A percentile compares a stretch with the other conserved stretches of the same genome.
Conservation (phyloP, 75 land plant genomes). For the Isoetes taiwanensis region DNA sequence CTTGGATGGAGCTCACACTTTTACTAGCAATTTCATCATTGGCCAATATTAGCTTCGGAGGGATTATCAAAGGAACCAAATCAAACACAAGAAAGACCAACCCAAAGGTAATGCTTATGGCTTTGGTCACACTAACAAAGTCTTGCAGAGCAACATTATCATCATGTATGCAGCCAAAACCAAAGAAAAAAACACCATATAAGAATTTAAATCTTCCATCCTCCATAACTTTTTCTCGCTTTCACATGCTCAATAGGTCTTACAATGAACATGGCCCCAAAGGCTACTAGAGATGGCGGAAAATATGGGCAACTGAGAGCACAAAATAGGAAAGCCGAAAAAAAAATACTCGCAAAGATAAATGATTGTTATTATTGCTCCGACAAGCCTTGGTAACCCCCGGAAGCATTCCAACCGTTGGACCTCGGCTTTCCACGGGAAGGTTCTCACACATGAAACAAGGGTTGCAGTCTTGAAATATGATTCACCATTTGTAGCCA, state of each 20-base stretch:
- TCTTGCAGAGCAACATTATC: constrained; percentile 31
- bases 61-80: constrained; percentile 41
- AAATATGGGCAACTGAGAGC: too few relatives aligned
- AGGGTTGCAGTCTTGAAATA: constrained; percentile 88
- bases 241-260: too few relatives aligned
- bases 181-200: constrained; percentile 26
- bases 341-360: too few relatives aligned
- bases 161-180: constrained; percentile 32
- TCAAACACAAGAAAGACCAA: constrained; percentile 18
- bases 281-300: constrained; percentile 64
- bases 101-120: constrained; percentile 16
- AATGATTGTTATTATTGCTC: constrained; percentile 72
- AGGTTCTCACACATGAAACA: constrained; percentile 81
- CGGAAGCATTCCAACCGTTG: constrained; percentile 80
- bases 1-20: too few relatives aligned
- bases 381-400: constrained; percentile 89
- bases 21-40: too few relatives aligned
- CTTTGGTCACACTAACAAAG: neutral
- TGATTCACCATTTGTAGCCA: constrained; percentile 91
- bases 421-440: constrained; percentile 81
- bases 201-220: constrained; percentile 35
- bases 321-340: too few relatives aligned
- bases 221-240: too few relatives aligned
- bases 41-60: too few relatives aligned
- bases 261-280: constrained; percentile 62